Evolutionary conservation across 306 rosid species (phyloP), one percentile per base, ranked within the genome.

Genomic region (Corylus avellana): DNA sequence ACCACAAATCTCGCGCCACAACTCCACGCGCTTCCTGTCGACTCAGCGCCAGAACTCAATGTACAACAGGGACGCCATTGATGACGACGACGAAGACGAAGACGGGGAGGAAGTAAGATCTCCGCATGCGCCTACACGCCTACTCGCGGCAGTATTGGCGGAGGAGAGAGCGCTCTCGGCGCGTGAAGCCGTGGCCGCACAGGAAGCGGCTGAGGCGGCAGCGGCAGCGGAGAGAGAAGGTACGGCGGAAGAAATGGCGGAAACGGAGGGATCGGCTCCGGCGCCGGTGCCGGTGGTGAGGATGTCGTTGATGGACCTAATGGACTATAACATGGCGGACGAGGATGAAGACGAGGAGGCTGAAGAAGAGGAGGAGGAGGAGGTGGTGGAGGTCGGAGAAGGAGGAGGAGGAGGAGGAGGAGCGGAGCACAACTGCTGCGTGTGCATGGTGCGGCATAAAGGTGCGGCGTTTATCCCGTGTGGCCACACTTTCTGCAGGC

Each of bases 291-390:
- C 2, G 13, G 85, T 74, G 66, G 81, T 67, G 81, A 92, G 77
- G 75, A 90, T 94, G 93, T 92, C 95, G 63, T 81, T 94, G 90
- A 91, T 91, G 97, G 98, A 95, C 59, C 83, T 95, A 49, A 71
- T 94, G 79, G 97, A 90, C 61, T 97, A 90, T 66, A 92, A 97
- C 91, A 48, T 75, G 91, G 78, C 85, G 86, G 66, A 86, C 90
- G 97, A 97, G 94, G 70, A 69, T 79, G 35, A 81, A 87, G 13
- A 78, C 82, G 77, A 91, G 89, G 78, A 82, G 7, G 92, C 84
- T 1, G 90, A 72, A 0, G 87, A 73, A 2, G 87, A 81, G 0
- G 83, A 80, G 0, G 88, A 83, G 0, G 85, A 72, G 0, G 89
- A 62, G 62, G 70, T 12, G 56, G 57, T 0, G 73, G 56, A 3